A percentile compares a stretch with the other conserved stretches of the same genome.
These are phyloP conservation scores for Neolentinus lepideus DNA, from an alignment of 1,284 basidiomycete genomes.

Conservation along the genomic window DNA sequence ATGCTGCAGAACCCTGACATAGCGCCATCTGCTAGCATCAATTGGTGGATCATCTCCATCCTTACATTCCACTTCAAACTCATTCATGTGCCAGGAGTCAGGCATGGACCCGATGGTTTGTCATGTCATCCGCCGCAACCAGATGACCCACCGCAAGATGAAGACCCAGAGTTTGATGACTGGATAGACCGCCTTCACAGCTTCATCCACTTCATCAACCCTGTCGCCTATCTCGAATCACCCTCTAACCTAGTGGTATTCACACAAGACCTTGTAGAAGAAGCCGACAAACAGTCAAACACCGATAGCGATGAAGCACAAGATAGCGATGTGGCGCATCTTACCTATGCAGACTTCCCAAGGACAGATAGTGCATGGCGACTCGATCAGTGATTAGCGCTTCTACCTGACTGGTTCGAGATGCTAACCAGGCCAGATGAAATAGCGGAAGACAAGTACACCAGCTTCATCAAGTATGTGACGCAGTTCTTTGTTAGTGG, in stretches of 20 bases:
- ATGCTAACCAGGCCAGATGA: too few species aligned
- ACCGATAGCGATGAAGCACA: background rate
- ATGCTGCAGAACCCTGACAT: constrained; percentile 35
- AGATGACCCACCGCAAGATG: constrained; percentile 13
- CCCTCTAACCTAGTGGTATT: background rate
- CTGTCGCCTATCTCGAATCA: background rate
- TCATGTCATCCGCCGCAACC: constrained; percentile 19
- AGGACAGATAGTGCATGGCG: too few species aligned
- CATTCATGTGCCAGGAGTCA: constrained; percentile 22
- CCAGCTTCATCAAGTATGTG: too few species aligned
- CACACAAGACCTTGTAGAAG: too few species aligned
- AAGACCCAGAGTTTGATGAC: constrained; percentile 22
- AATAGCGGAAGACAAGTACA: too few species aligned
- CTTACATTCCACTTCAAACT: constrained; percentile 27
- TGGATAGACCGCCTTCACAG: constrained; percentile 24
- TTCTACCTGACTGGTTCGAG: constrained; percentile 6
- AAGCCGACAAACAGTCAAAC: too few species aligned
- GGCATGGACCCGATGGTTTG: constrained; percentile 28
- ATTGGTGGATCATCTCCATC: constrained; percentile 32
- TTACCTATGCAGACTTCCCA: background rate
- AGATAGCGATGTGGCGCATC: background rate
- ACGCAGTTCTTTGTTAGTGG: too few species aligned
- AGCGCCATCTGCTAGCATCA: constrained; percentile 26
- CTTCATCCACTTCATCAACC: constrained; percentile 3
- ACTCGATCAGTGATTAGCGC: too few species aligned